Evolutionary conservation across 2,329 filamentous ascomycete species (phyloP), one percentile per base, ranked within the genome.

Genomic region (Diplodia scrobiculata): DNA sequence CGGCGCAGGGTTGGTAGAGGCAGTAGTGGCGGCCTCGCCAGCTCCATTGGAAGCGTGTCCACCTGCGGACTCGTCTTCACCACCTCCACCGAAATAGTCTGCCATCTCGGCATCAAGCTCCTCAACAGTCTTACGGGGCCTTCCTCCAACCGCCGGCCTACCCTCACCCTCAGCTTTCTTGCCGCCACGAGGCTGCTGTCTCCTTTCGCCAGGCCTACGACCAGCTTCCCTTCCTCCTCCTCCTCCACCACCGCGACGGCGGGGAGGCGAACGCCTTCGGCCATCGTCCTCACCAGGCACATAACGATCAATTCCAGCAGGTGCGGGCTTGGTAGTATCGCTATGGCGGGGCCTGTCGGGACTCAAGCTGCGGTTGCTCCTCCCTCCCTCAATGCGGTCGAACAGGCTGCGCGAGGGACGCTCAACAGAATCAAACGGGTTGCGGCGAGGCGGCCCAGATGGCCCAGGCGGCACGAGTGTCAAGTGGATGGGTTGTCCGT

Each of bases 31-130:
- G 14, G 48, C 38, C 3, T 27, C 27, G n/a, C 47, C 41, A 9
- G 21, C 32, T 11, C 48, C 58, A 32, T 66, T 51, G 13, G 55
- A 9, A 47, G 65, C 38, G 10, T 59, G 48, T 7, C 17, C 58
- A 29, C 19, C 27, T 11, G 41, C 59, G 13, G 51, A 51, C 14
- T 25, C 52, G 6, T 45, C 66, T 1, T 64, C 58, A 11, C 48
- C 54, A 9, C 38, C 51, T 10, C 50, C 59, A 34, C 84, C 88
- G 82, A 92, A 97, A 78, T 97, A 97, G 74, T 97, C 91, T 34
- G 89, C 92, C 93, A 97, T 97, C 79, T 97, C 93, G n/a, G 91
- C 91, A 76, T 97, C 93, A 48, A 97, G 83, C 76, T 97, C 91
- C 72, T 96, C 91, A 71, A 92, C 90, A 0, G 93, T 97, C 84